These are phyloP conservation scores for Elsinoe batatas DNA, from an alignment of 2,329 filamentous ascomycete genomes.

Conservation along the genomic window DNA sequence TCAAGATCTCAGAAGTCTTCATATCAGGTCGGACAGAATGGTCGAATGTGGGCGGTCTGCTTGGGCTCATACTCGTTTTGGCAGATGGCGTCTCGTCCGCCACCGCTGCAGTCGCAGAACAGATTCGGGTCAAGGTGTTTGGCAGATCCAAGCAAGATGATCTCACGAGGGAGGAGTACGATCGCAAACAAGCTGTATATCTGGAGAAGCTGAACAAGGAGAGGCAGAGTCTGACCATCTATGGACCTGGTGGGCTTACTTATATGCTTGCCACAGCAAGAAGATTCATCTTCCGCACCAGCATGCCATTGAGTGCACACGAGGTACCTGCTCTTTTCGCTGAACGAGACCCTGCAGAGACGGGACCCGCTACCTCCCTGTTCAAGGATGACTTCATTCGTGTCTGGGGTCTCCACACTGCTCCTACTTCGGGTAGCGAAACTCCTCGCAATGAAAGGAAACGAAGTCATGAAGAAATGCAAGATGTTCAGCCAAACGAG, in stretches of 20 bases:
- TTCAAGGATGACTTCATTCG: slow-evolving; percentile 59
- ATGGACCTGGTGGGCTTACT: slow-evolving; percentile 70
- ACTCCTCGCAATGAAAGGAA: slow-evolving; percentile 24
- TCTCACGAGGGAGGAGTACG: slow-evolving; percentile 14
- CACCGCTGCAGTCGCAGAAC: slow-evolving; percentile 34
- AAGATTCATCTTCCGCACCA: slow-evolving; percentile 76
- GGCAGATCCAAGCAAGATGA: slow-evolving; percentile 27
- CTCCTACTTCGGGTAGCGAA: slow-evolving; percentile 19
- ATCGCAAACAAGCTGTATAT: slow-evolving; percentile 21
- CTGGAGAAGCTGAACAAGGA: slow-evolving; percentile 25
- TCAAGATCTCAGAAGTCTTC: slow-evolving; percentile 67
- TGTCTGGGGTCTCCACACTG: slow-evolving; percentile 71
- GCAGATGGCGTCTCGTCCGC: slow-evolving; percentile 53
- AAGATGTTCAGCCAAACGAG: slow-evolving; percentile 23
- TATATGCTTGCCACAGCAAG: slow-evolving; percentile 75
- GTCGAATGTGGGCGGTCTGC: slow-evolving; percentile 66
- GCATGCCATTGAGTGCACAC: slow-evolving; percentile 59
- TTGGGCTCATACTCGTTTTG: slow-evolving; percentile 76
- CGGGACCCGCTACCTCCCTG: not conserved
- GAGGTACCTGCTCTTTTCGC: slow-evolving; percentile 45
- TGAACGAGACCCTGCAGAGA: not conserved
- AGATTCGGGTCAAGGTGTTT: slow-evolving; percentile 30
- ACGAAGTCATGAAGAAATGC: slow-evolving; percentile 27
- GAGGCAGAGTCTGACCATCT: slow-evolving; percentile 49
- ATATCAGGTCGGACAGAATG: slow-evolving; percentile 69